Evolutionary conservation across 2,329 filamentous ascomycete species (phyloP).

Genomic region (Cladosporium oxysporum): DNA sequence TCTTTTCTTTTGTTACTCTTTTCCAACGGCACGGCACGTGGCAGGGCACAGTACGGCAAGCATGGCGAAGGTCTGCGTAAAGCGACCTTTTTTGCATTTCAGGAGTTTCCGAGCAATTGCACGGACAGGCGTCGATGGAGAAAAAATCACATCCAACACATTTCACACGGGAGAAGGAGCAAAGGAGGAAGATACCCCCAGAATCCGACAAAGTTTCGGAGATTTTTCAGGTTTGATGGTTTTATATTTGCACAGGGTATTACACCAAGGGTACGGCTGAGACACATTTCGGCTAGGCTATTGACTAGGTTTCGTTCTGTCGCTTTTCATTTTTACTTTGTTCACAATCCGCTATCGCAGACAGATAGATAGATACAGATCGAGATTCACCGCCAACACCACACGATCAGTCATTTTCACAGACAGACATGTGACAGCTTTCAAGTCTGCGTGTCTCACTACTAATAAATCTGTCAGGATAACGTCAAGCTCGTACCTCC

Average conservation of each 20-base stretch:
- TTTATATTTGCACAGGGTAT: not conserved
- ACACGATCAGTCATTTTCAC: not conserved
- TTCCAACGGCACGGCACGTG: not conserved
- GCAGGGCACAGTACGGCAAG: not conserved
- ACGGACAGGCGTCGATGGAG: slow-evolving; percentile 6
- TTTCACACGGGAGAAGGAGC: slow-evolving; percentile 3
- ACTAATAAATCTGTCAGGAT: not conserved
- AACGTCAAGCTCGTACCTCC: not conserved
- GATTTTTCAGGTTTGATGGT: slow-evolving; percentile 2
- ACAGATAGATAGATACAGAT: not conserved
- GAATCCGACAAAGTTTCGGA: not conserved
- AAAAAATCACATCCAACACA: not conserved
- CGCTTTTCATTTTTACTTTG: not conserved
- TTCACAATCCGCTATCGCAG: not conserved
- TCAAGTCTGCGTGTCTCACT: not conserved
- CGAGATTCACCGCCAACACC: not conserved
- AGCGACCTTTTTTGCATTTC: slow-evolving; percentile 1
- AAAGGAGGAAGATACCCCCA: slow-evolving; percentile 12
- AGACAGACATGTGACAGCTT: not conserved
- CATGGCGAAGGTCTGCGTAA: not conserved
- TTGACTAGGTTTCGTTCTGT: not conserved
- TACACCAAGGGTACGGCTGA: not conserved
- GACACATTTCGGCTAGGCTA: not conserved
- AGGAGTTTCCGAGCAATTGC: not conserved
- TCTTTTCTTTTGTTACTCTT: not conserved